Evolutionary conservation across 176 grass and related monocot genomes (phyloP).

Genomic region (Cocos nucifera): DNA sequence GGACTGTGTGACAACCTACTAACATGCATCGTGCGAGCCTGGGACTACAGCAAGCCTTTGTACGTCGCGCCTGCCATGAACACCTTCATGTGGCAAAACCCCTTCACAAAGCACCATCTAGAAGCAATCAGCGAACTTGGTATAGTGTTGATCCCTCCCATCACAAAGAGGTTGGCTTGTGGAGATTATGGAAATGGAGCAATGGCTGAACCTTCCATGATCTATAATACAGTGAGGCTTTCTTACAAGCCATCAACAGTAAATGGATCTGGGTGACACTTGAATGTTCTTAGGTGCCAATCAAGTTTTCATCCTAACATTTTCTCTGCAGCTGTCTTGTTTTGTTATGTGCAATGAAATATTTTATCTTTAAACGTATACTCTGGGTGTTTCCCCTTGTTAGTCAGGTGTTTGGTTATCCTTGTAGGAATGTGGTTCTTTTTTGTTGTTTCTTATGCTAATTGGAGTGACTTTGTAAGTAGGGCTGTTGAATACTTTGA

Average conservation of each 20-base stretch:
- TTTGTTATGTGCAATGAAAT: too few species aligned
- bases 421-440: too few species aligned
- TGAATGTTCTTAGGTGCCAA: too few species aligned
- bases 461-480: too few species aligned
- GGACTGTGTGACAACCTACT: conserved; percentile 89
- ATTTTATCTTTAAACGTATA: too few species aligned
- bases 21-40: conserved; percentile 84
- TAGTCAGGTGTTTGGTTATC: too few species aligned
- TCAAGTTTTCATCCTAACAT: too few species aligned
- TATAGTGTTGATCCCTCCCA: conserved; percentile 51
- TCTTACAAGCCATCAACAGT: conserved; percentile 28
- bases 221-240: conserved; percentile 48
- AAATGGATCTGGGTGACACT: conserved; percentile 4
- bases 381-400: too few species aligned
- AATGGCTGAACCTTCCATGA: conserved; percentile 70
- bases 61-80: conserved; percentile 93
- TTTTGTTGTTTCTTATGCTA: too few species aligned
- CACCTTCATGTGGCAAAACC: conserved; percentile 90
- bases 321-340: too few species aligned
- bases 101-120: conserved; percentile 65
- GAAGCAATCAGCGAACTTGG: conserved; percentile 46
- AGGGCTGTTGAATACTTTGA: too few species aligned
- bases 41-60: conserved; percentile 76
- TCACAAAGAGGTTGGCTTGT: conserved; percentile 58
- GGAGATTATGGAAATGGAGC: conserved; percentile 84